phyloP scores from a whole-genome alignment of 306 rosid species.

The Malus sylvestris region DNA sequence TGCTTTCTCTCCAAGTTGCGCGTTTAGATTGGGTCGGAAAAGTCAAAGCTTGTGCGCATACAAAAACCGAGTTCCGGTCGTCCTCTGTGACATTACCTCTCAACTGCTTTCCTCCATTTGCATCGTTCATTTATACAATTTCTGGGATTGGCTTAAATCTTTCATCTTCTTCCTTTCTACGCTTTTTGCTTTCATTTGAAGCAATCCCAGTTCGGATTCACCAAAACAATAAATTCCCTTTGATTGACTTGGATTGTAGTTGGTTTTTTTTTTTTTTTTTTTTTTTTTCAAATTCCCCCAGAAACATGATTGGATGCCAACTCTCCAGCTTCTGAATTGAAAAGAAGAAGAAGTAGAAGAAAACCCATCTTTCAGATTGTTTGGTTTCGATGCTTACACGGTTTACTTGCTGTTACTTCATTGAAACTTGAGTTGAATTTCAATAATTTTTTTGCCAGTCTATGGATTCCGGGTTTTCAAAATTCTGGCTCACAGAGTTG shows the following conservation, averaged over 20 bases:
- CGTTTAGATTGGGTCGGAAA: conserved; percentile 13
- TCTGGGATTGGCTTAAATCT: background rate
- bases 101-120: background rate
- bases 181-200: background rate
- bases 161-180: background rate
- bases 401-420: background rate
- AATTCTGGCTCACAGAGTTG: background rate
- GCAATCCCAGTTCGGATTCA: background rate
- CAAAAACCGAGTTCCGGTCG: background rate
- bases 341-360: background rate
- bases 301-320: background rate
- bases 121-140: background rate
- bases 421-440: background rate
- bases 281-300: background rate
- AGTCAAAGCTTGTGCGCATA: conserved; percentile 12
- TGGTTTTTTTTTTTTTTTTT: background rate
- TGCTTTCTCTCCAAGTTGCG: conserved; percentile 21
- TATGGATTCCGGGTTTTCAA: conserved; percentile 1
- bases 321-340: background rate
- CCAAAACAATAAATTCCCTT: background rate
- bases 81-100: background rate
- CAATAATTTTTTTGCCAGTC: background rate
- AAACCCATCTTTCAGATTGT: background rate
- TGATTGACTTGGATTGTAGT: background rate
- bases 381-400: background rate